phyloP scores from a whole-genome alignment of 2,329 filamentous ascomycete genomes.

The Colletotrichum cuscutae region DNA sequence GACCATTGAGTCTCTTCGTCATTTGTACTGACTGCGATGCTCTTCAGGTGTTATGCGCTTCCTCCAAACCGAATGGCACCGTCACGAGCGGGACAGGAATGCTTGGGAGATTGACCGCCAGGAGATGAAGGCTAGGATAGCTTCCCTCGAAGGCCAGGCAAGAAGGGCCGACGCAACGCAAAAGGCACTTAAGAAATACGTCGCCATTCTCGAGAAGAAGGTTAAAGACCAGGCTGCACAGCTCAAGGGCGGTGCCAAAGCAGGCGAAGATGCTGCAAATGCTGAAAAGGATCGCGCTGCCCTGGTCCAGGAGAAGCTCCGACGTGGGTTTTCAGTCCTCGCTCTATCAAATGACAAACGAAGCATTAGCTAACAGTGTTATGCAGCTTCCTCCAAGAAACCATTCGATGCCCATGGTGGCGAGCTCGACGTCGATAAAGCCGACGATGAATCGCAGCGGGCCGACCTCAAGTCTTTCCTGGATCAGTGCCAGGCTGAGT shows the following conservation, averaged over 20 bases:
- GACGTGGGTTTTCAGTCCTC: slow-evolving; percentile 52
- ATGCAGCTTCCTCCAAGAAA: slow-evolving; percentile 27
- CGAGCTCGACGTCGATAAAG: slow-evolving; percentile 53
- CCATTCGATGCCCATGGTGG: slow-evolving; percentile 54
- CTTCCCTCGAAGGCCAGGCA: slow-evolving; percentile 89
- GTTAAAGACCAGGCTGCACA: slow-evolving; percentile 84
- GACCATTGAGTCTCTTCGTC: not conserved
- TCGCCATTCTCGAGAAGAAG: slow-evolving; percentile 88
- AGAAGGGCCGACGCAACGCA: slow-evolving; percentile 89
- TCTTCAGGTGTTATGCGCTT: slow-evolving; percentile 94
- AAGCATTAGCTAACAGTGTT: not conserved
- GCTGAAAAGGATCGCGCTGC: slow-evolving; percentile 63
- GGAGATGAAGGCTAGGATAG: slow-evolving; percentile 98
- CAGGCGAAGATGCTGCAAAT: slow-evolving; percentile 54
- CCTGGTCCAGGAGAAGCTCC: slow-evolving; percentile 66
- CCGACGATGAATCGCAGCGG: slow-evolving; percentile 62
- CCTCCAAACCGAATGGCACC: slow-evolving; percentile 98
- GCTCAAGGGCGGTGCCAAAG: slow-evolving; percentile 64
- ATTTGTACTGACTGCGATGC: not conserved
- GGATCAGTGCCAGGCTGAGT: slow-evolving; percentile 73
- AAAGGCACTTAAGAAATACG: slow-evolving; percentile 89
- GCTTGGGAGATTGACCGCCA: slow-evolving; percentile 99
- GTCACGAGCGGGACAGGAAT: slow-evolving; percentile 96
- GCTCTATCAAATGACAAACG: not conserved
- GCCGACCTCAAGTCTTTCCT: slow-evolving; percentile 69